Base-by-base conservation (phyloP, 768 basidiomycete species). In the Exidia glandulosa region DNA sequence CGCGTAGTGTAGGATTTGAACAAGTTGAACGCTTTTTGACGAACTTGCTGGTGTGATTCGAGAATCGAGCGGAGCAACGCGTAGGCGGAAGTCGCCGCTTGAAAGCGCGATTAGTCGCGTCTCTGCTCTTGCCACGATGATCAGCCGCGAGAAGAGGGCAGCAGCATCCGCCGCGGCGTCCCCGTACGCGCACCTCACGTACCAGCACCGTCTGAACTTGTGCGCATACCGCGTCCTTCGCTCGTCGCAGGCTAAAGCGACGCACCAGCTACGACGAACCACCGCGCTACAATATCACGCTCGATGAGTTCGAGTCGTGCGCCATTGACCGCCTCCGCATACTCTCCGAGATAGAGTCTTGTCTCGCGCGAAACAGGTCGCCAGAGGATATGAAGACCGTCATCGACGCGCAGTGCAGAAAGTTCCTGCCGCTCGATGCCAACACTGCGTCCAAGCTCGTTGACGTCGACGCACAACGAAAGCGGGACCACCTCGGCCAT, bases 231-330 rank as follows among this genome's bases (percentile, higher is more conserved):
- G 58, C 59, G 60, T 57, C 48, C 57, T 41, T 59, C 36, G 56
- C 30, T 41, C 59, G 50, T 19, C 59, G 62, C 48, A 62, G 64
- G 58, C 60, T 56, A 57, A 23, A n/a, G 25, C 25, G 25, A 25
- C 41, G n/a, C 2, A n/a, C 27, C 58, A 96, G 94, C 72, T 98
- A 99, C 68, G 87, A 94, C 65, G 74, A 69, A 19, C 90, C 94
- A 25, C 96, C 96, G 23, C 71, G 80, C 16, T 86, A 85, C 59
- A 93, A 98, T 66, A 86, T 98, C 23, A 93, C 93, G 1, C 77
- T 98, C 19, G 96, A 98, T 70, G 90, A 97, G 63, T 99, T 99
- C 65, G 96, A 99, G 70, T 85, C 80, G 2, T 90, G 81, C 68
- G 96, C 96, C 0, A 77, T 99, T 25, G 85, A 95, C 64, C 77